Evolutionary conservation across 106 monocot genomes (phyloP).

Genomic region (Dactylorhiza incarnata): DNA sequence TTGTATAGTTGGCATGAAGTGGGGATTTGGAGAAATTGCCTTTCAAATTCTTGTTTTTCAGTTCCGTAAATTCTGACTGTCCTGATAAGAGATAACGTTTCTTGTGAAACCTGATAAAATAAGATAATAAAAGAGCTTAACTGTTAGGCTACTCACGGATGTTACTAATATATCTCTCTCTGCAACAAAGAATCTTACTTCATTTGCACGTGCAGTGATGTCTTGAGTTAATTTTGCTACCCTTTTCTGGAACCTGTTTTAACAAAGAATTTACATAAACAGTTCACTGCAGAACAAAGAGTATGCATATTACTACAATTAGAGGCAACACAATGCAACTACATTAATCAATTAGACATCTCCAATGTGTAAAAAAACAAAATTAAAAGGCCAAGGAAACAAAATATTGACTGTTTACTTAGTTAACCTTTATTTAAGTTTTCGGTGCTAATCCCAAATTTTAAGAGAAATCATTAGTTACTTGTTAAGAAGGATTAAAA

Average conservation of each 20-base stretch:
- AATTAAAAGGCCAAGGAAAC: not conserved
- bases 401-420: not conserved
- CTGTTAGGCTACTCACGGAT: not conserved
- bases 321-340: not conserved
- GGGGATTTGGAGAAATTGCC: conserved; percentile 21
- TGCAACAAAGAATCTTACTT: conserved; percentile 32
- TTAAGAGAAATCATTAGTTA: too few species aligned
- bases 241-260: conserved; percentile 72
- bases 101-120: conserved; percentile 75
- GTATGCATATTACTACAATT: not conserved
- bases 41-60: conserved; percentile 71
- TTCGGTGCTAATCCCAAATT: too few species aligned
- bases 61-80: conserved; percentile 95
- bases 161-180: not conserved
- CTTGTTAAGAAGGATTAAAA: too few species aligned
- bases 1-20: not conserved
- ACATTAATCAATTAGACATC: not conserved
- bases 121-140: not conserved
- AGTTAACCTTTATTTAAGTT: not conserved
- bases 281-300: not conserved
- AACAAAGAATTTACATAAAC: not conserved
- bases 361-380: not conserved
- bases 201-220: conserved; percentile 74
- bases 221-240: conserved; percentile 82
- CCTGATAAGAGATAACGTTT: conserved; percentile 63